Evolutionary conservation across 2,329 filamentous ascomycete species (phyloP).

Genomic region (Cladophialophora yegresii): DNA sequence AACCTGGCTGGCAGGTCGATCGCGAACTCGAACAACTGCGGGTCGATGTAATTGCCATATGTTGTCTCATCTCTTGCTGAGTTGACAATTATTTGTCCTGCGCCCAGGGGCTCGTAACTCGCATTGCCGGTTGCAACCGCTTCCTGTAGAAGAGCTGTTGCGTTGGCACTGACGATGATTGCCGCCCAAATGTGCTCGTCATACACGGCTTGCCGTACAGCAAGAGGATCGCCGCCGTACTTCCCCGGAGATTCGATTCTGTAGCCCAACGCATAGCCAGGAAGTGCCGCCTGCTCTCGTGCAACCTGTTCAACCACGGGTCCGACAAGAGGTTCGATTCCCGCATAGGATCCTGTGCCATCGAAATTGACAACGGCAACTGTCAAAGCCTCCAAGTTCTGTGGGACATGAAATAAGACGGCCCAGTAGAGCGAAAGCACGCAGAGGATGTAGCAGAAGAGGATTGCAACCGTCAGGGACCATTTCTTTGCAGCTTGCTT

Average conservation of each 20-base stretch:
- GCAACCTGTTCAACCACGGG: conserved; percentile 49
- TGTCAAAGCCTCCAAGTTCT: conserved; percentile 52
- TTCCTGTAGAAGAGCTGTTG: conserved; percentile 58
- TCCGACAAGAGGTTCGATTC: conserved; percentile 57
- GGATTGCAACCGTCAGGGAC: conserved; percentile 47
- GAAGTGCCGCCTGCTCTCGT: conserved; percentile 50
- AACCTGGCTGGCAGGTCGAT: conserved; percentile 52
- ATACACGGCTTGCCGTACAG: conserved; percentile 61
- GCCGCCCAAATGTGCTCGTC: conserved; percentile 62
- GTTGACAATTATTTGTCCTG: conserved; percentile 59
- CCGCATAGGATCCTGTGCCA: conserved; percentile 52
- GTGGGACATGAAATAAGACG: conserved; percentile 55
- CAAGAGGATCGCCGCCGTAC: conserved; percentile 59
- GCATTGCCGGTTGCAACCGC: conserved; percentile 59
- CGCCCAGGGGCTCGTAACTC: conserved; percentile 62
- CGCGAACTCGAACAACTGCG: conserved; percentile 54
- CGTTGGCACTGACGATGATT: conserved; percentile 64
- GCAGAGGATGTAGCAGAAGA: conserved; percentile 59
- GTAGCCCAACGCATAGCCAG: conserved; percentile 47
- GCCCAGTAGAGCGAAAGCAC: conserved; percentile 65
- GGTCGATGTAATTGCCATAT: conserved; percentile 56
- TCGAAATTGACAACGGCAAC: conserved; percentile 67
- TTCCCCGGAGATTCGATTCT: conserved; percentile 51
- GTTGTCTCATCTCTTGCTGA: conserved; percentile 60
- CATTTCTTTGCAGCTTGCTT: conserved; percentile 20